Evolutionary conservation across 495 filamentous ascomycete genomes (phyloP).

Genomic region (Astrocystis sublimbata): DNA sequence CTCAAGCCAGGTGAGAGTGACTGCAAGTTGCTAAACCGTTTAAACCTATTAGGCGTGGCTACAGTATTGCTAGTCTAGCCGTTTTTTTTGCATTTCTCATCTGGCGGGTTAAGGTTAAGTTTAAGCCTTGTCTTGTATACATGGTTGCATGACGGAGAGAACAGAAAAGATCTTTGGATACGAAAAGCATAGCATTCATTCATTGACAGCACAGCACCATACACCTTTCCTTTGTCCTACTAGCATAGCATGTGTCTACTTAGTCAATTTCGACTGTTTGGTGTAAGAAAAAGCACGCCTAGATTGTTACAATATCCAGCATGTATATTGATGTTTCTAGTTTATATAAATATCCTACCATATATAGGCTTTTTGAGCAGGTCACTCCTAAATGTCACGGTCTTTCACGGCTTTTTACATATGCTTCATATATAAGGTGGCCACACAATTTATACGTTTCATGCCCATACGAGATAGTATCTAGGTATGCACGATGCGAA

Average conservation of each 20-base stretch:
- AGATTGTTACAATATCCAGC: neutral
- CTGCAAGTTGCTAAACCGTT: neutral
- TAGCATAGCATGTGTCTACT: neutral
- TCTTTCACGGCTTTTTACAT: no score
- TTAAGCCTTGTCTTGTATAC: neutral
- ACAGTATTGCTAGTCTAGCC: neutral
- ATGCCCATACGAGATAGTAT: no score
- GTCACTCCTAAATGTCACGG: no score
- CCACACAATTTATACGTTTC: no score
- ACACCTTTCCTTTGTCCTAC: neutral
- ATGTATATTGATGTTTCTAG: neutral
- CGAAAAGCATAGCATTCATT: slow-evolving; percentile 1
- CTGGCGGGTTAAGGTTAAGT: neutral
- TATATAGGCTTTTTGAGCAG: no score
- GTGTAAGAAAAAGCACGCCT: neutral
- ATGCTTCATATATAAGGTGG: no score
- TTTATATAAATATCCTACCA: no score
- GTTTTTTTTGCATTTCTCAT: neutral
- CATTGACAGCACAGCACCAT: slow-evolving; percentile 6
- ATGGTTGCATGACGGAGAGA: neutral
- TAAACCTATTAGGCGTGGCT: neutral
- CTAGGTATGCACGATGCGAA: no score
- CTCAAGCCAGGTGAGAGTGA: neutral
- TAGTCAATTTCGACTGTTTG: neutral
- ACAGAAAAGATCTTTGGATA: neutral